phyloP scores from a whole-genome alignment of 495 filamentous ascomycete genomes.

The Aspergillus avenaceus region DNA sequence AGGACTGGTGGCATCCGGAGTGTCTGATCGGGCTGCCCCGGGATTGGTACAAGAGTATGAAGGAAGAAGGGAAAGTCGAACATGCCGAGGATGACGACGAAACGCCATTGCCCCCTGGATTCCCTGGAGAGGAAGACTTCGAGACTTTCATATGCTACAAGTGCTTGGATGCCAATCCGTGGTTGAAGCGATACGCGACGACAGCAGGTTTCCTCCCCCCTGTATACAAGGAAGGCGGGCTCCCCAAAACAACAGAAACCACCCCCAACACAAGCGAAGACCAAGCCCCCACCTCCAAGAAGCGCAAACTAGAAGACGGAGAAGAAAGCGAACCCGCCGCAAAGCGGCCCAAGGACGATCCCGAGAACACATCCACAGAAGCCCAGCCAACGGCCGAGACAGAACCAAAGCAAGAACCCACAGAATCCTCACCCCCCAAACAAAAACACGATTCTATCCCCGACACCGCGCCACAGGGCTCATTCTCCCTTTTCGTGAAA shows the following conservation, averaged over 20 bases:
- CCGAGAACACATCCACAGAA: not conserved
- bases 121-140: constrained; percentile 84
- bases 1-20: constrained; percentile 99
- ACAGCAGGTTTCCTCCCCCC: constrained; percentile 75
- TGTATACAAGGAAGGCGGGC: constrained; percentile 44
- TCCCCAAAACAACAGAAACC: constrained; percentile 13
- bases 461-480: constrained; percentile 37
- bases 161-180: constrained; percentile 82
- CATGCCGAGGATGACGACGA: constrained; percentile 45
- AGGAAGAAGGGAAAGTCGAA: constrained; percentile 38
- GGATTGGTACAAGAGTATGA: constrained; percentile 38
- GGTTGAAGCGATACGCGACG: constrained; percentile 90
- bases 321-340: constrained; percentile 40
- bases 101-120: constrained; percentile 69
- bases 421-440: constrained; percentile 29
- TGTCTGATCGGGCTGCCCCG: constrained; percentile 78
- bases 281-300: constrained; percentile 45
- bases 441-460: constrained; percentile 46
- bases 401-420: constrained; percentile 17
- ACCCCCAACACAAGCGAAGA: constrained; percentile 7
- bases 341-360: constrained; percentile 57
- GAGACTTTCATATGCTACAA: constrained; percentile 90
- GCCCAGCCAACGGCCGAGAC: constrained; percentile 12
- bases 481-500: constrained; percentile 77
- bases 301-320: constrained; percentile 72